Conservation (phyloP, 1,284 basidiomycete genomes). For the Gomphus sp. region DNA sequence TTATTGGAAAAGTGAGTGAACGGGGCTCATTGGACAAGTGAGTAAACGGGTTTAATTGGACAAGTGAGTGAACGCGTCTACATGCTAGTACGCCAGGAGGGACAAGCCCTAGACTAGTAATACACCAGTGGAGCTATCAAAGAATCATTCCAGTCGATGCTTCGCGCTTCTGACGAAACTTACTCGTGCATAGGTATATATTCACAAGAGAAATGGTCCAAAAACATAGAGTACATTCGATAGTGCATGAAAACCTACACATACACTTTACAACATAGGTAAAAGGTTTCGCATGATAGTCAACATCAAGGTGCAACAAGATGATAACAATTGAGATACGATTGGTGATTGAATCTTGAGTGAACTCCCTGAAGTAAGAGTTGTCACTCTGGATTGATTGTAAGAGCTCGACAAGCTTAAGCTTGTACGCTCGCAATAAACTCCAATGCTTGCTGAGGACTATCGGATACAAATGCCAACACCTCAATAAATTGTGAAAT, state of each 20-base stretch:
- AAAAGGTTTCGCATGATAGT: background rate
- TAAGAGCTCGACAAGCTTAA: too few species aligned
- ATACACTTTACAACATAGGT: background rate
- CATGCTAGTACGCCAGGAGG: slow-evolving; percentile 22
- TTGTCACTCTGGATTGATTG: background rate
- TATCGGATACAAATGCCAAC: slow-evolving; percentile 11
- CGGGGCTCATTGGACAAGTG: too few species aligned
- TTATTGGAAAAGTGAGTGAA: too few species aligned
- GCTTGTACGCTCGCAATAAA: slow-evolving; percentile 28
- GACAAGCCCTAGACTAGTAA: background rate
- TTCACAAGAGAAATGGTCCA: background rate
- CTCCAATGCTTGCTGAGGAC: slow-evolving; percentile 32
- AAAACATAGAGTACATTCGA: background rate
- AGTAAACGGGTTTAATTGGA: too few species aligned
- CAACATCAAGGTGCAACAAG: background rate
- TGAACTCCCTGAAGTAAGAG: background rate
- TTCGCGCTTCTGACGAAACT: background rate
- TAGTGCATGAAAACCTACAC: background rate
- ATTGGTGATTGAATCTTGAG: background rate
- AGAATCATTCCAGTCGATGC: too few species aligned
- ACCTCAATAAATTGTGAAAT: background rate
- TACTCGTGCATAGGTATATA: background rate
- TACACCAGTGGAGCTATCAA: too few species aligned
- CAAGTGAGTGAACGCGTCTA: slow-evolving; percentile 40
- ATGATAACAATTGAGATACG: background rate